phyloP scores from a whole-genome alignment of 768 basidiomycete genomes.

The Suillus decipiens region DNA sequence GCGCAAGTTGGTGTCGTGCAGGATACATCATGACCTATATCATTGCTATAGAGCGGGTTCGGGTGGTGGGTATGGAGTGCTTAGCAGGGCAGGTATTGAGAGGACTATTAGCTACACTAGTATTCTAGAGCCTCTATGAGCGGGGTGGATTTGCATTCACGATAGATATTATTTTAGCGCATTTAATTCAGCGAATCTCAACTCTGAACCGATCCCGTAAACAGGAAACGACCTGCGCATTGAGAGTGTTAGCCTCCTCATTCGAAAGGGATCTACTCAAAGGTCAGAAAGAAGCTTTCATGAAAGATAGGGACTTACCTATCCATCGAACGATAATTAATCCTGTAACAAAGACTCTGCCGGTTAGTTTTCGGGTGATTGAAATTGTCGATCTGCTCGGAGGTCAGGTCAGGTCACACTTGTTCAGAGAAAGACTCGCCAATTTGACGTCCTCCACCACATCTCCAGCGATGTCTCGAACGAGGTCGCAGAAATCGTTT shows the following conservation, averaged over 20 bases:
- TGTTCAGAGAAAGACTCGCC: constrained; percentile 44
- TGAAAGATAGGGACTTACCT: constrained; percentile 46
- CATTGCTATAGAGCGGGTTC: background rate
- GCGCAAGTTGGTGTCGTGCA: constrained; percentile 97
- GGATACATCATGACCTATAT: constrained; percentile 44
- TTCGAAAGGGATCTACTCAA: constrained; percentile 75
- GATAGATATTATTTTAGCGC: constrained; percentile 39
- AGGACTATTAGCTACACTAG: constrained; percentile 20
- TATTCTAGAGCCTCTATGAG: constrained; percentile 32
- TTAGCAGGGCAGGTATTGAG: constrained; percentile 7
- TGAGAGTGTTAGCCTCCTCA: constrained; percentile 84
- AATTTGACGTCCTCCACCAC: constrained; percentile 87
- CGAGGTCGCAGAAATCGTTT: constrained; percentile 96
- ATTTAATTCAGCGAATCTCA: constrained; percentile 77
- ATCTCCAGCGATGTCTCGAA: constrained; percentile 91
- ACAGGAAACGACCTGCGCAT: constrained; percentile 57
- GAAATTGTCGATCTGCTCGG: constrained; percentile 85
- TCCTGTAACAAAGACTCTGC: constrained; percentile 82
- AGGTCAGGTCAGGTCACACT: constrained; percentile 11
- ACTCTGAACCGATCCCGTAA: constrained; percentile 69
- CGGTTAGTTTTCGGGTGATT: constrained; percentile 84
- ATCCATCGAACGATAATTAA: constrained; percentile 98
- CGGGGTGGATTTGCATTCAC: constrained; percentile 22
- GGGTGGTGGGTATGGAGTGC: constrained; percentile 5
- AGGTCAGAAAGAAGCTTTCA: constrained; percentile 10